Evolutionary conservation across 306 rosid genomes (phyloP), one percentile per base, ranked within the genome.

Genomic region (Carpinus viminea): DNA sequence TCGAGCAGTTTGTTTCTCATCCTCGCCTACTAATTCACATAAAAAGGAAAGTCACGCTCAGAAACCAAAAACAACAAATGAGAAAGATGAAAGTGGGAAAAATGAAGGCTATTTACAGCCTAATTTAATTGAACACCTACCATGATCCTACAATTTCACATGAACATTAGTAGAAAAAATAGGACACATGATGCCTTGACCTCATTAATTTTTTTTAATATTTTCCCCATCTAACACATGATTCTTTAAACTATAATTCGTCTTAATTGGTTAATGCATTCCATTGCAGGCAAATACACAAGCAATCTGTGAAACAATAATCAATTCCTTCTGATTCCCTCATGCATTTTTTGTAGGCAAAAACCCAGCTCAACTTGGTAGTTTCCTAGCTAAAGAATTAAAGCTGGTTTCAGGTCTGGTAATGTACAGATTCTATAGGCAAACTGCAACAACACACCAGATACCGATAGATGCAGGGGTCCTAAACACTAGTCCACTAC

Each of bases 21-120:
- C 48, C 52, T 71, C 75, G 66, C 87, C 97, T 91, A 59, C 55
- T 36, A 53, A 59, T 73, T 41, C 76, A 78, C 68, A 36, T 31
- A 56, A 60, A 79, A 79, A 57, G 51, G 82, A 61, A 15, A 59
- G 51, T 57, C 51, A 38, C 2, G 28, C 21, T 66, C 8, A 8
- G 50, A 41, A 9, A 50, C 9, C 43, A 13, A 5, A 17, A 56
- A 38, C 24, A 43, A 26, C 28, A 17, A 18, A 7, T 38, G 38
- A 55, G 59, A 36, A 75, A 57, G 50, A 59, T 41, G 24, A 57
- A 45, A 46, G 20, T 20, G 13, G 18, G 18, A 38, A 72, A 26
- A 45, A 8, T 8, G 24, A 38, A 17, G 50, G 21, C 13, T 18
- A 9, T 36, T 41, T 18, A 41, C 51, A 41, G 41, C 28, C 50